Evolutionary conservation across 1,284 basidiomycete species (phyloP).

Genomic region (Mrakiaceae sp.): DNA sequence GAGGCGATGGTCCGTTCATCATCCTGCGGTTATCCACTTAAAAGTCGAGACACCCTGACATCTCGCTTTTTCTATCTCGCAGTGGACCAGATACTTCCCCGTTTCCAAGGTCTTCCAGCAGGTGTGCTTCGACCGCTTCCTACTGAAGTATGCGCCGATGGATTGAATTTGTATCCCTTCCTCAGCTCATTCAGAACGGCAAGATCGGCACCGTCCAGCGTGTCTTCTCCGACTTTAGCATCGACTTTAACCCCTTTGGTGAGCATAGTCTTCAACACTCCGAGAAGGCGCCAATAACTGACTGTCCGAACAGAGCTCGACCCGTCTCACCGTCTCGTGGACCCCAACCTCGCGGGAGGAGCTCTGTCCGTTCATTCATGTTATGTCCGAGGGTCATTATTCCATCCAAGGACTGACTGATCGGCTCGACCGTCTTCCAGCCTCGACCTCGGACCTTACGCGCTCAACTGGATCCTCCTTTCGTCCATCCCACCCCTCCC

Average conservation of each 20-base stretch:
- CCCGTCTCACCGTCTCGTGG: not conserved
- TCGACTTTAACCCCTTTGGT: not conserved
- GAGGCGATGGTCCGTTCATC: constrained; percentile 35
- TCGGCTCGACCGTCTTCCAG: not conserved
- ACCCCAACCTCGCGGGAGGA: constrained; percentile 11
- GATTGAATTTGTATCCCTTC: constrained; percentile 25
- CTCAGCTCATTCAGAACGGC: constrained; percentile 28
- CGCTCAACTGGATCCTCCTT: constrained; percentile 11
- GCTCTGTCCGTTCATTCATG: not conserved
- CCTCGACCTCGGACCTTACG: constrained; percentile 13
- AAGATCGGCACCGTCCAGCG: constrained; percentile 33
- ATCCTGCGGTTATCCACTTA: not conserved
- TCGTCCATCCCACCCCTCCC: not conserved
- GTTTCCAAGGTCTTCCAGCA: constrained; percentile 5
- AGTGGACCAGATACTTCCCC: not conserved
- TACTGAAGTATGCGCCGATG: constrained; percentile 27
- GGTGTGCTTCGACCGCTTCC: not conserved
- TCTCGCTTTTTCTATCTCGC: not conserved
- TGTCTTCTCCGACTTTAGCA: constrained; percentile 18
- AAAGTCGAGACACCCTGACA: not conserved
- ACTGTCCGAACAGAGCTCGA: not conserved
- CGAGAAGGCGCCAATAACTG: not conserved
- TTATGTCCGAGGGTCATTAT: not conserved
- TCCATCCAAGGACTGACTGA: not conserved
- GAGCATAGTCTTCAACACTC: not conserved